Evolutionary conservation across 768 basidiomycete species (phyloP).

Genomic region (Trametes cubensis): DNA sequence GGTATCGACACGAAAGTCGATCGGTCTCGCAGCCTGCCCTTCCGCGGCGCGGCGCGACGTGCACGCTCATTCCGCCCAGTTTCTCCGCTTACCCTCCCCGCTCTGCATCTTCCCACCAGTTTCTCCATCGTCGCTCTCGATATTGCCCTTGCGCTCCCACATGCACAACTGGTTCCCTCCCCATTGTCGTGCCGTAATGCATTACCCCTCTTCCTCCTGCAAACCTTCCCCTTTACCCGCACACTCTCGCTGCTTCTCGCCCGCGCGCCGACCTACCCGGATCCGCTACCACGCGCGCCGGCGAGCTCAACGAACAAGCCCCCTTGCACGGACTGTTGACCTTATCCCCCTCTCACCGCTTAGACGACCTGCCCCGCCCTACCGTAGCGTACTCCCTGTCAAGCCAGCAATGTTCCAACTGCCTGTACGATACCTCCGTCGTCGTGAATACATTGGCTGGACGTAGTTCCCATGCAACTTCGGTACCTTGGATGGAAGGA

Average conservation of each 20-base stretch:
- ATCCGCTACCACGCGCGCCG: not conserved
- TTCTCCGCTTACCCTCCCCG: slow-evolving; percentile 5
- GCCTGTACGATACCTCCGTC: slow-evolving; percentile 29
- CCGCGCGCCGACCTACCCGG: slow-evolving; percentile 1
- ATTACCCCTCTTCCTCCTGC: not conserved
- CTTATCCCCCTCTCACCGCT: slow-evolving; percentile 10
- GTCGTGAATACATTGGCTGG: slow-evolving; percentile 28
- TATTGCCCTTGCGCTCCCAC: slow-evolving; percentile 9
- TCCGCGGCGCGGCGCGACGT: slow-evolving; percentile 8
- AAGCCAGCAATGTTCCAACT: slow-evolving; percentile 27
- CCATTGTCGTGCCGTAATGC: slow-evolving; percentile 16
- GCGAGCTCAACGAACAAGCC: not conserved
- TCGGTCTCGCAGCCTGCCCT: slow-evolving; percentile 17
- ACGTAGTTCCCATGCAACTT: slow-evolving; percentile 20
- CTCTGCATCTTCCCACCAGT: slow-evolving; percentile 10
- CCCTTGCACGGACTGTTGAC: slow-evolving; percentile 24
- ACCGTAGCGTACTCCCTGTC: slow-evolving; percentile 29
- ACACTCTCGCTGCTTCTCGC: slow-evolving; percentile 9
- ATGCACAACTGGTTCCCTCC: slow-evolving; percentile 3
- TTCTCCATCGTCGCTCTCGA: not conserved
- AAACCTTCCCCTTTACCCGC: not conserved
- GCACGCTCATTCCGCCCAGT: slow-evolving; percentile 21
- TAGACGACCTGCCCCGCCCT: slow-evolving; percentile 25
- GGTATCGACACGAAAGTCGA: slow-evolving; percentile 25
- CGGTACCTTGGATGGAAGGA: not conserved